Base-by-base conservation (phyloP, 148 eudicot species). In the Cornus controversa region DNA sequence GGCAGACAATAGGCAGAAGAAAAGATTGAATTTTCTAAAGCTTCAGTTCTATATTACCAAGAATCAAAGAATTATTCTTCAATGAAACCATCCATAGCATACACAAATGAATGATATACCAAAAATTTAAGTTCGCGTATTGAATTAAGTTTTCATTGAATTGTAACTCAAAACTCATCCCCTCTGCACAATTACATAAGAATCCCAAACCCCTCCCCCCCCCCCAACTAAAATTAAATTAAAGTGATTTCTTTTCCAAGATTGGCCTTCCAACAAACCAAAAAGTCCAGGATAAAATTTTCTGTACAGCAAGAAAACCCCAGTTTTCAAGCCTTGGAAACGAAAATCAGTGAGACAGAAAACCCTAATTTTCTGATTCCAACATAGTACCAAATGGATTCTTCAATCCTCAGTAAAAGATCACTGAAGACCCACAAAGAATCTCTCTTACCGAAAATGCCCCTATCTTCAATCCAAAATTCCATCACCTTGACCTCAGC, bases 401-500 rank as follows among this genome's bases (percentile, higher is more conserved):
- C 29, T 71, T 63, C 50, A 63, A 63, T 54, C 68, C 64, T 40
- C 45, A 64, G 45, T 25, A 20, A 8, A 34, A 14, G 62, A 54
- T 54, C 5, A 54, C 15, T 18, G 18, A 2, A 54, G 15, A 9
- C 67, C 29, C 67, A 74, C 8, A 63, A 74, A 73, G 8, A 40
- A 34, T 36, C 27, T 20, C 57, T 60, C 47, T 8, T 28, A 72
- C 60, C 67, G 22, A 69, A 45, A 68, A 69, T 70, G 16, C 16
- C 36, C 54, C 23, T 2, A n/a, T n/a, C n/a, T n/a, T n/a, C n/a
- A n/a, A n/a, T n/a, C n/a, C n/a, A n/a, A n/a, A 29, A 66, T 13
- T 67, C 54, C 64, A 57, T 84, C 77, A 86, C 23, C 77, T 75
- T 26, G 91, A 85, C 74, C 98, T 84, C 31, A 94, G 79, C 90